Evolutionary conservation across 768 basidiomycete species (phyloP).

Genomic region (Tephrocybe rancida): DNA sequence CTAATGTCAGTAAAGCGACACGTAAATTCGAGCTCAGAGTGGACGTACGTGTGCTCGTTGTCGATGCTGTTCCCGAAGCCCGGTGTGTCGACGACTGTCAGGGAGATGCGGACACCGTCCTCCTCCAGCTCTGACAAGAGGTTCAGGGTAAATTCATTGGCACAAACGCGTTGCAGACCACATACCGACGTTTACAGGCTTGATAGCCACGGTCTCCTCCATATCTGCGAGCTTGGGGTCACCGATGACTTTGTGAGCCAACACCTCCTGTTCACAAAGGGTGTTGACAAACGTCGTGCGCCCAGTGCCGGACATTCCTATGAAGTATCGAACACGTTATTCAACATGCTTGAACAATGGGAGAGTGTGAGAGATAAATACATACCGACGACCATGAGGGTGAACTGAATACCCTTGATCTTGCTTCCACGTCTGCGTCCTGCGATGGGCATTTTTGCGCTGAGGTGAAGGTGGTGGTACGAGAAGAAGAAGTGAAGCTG

Average conservation of each 20-base stretch:
- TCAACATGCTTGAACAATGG: not conserved
- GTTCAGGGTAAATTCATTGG: constrained; percentile 12
- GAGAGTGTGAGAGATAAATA: constrained; percentile 13
- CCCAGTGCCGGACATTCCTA: constrained; percentile 87
- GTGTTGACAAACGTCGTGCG: constrained; percentile 94
- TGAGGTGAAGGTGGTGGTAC: constrained; percentile 4
- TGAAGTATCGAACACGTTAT: not conserved
- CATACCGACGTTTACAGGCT: constrained; percentile 77
- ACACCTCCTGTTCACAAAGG: constrained; percentile 79
- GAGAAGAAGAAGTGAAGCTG: constrained; percentile 12
- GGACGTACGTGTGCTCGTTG: constrained; percentile 79
- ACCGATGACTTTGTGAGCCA: constrained; percentile 66
- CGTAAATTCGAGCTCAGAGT: not conserved
- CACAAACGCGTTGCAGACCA: not conserved
- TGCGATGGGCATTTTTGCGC: constrained; percentile 42
- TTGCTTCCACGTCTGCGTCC: constrained; percentile 68
- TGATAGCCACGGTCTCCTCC: constrained; percentile 78
- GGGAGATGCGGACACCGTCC: constrained; percentile 85
- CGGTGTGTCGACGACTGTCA: constrained; percentile 91
- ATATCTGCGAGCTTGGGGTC: constrained; percentile 73
- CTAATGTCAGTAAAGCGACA: constrained; percentile 1
- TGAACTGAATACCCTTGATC: constrained; percentile 90
- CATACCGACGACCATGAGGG: constrained; percentile 88
- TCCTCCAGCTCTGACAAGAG: constrained; percentile 78
- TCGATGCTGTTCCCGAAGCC: constrained; percentile 92